phyloP scores from a whole-genome alignment of 805 yeast genomes.

The Barnettozyma pratensis region DNA sequence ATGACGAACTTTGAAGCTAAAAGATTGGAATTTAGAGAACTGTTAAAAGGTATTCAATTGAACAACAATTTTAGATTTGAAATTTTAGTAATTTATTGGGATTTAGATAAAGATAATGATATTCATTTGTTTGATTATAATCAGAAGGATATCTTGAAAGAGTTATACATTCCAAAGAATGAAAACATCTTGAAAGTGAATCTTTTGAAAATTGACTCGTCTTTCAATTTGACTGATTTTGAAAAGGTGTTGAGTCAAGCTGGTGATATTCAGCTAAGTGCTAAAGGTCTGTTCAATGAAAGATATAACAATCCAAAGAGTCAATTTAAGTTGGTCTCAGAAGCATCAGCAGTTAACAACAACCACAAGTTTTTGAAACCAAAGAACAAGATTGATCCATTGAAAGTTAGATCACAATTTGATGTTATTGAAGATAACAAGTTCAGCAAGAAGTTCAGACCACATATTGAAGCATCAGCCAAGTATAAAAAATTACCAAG shows the following conservation, averaged over 20 bases:
- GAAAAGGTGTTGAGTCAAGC: constrained; percentile 22
- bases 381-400: neutral
- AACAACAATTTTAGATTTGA: constrained; percentile 30
- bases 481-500: constrained; percentile 17
- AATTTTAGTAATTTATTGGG: constrained; percentile 35
- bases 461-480: constrained; percentile 20
- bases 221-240: constrained; percentile 22
- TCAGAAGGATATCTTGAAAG: constrained; percentile 26
- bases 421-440: constrained; percentile 1
- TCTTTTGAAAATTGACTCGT: constrained; percentile 26
- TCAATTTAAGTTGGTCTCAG: neutral
- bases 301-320: constrained; percentile 5
- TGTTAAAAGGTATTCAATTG: constrained; percentile 30
- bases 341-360: neutral
- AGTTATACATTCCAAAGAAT: constrained; percentile 24
- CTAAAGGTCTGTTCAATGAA: constrained; percentile 28
- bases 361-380: constrained; percentile 2
- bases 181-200: constrained; percentile 26
- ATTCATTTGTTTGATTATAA: constrained; percentile 19
- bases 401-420: constrained; percentile 3
- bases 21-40: constrained; percentile 23
- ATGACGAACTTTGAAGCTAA: constrained; percentile 29
- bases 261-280: constrained; percentile 25
- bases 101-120: constrained; percentile 27
- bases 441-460: constrained; percentile 7